These are phyloP conservation scores for Dendrobium catenatum DNA, from an alignment of 106 monocot species.

Conservation along the genomic window DNA sequence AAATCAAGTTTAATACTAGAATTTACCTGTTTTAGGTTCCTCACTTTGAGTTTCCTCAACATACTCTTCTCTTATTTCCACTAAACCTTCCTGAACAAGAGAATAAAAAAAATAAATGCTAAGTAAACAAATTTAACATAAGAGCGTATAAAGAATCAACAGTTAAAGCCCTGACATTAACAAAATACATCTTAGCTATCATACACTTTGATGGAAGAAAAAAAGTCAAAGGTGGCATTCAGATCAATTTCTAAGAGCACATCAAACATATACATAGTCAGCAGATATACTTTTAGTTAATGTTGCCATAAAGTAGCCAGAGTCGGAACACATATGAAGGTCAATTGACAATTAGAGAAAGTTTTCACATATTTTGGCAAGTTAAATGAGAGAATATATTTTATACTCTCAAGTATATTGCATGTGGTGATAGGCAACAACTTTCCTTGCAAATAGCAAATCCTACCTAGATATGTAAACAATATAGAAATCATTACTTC, in stretches of 20 bases:
- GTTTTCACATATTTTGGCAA: neutral
- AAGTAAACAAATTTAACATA: neutral
- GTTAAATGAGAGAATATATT: neutral
- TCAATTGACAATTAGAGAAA: neutral
- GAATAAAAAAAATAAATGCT: neutral
- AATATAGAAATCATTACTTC: neutral
- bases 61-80: slow-evolving; percentile 91
- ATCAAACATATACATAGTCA: neutral
- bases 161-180: neutral
- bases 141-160: neutral
- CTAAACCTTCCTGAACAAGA: slow-evolving; percentile 73
- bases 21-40: slow-evolving; percentile 10
- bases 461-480: neutral
- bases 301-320: neutral
- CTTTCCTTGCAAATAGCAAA: neutral
- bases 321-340: neutral
- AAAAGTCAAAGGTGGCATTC: neutral
- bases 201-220: neutral
- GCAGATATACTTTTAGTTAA: neutral
- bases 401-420: neutral
- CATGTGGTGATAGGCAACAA: neutral
- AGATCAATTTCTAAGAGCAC: neutral
- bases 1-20: neutral
- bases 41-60: slow-evolving; percentile 36
- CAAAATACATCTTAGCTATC: neutral